These are phyloP conservation scores for Naganishia antarctica DNA, from an alignment of 768 basidiomycete genomes.

Conservation along the genomic window DNA sequence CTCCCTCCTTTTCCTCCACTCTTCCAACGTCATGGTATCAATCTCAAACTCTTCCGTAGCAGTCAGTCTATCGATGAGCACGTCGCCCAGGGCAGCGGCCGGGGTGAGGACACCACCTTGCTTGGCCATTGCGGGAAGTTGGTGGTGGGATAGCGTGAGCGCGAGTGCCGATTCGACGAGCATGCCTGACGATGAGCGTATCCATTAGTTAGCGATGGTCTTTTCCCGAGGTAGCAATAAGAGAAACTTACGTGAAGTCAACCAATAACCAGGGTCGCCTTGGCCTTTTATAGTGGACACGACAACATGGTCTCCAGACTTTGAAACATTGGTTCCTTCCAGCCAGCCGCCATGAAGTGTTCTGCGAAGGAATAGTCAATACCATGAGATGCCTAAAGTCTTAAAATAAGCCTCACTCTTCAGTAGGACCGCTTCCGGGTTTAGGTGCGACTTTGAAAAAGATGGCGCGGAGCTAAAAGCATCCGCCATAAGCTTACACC, in stretches of 20 bases:
- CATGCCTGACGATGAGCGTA: constrained; percentile 55
- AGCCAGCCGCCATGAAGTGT: constrained; percentile 60
- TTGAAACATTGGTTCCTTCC: constrained; percentile 66
- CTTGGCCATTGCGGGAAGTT: constrained; percentile 59
- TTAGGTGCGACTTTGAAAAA: constrained; percentile 27
- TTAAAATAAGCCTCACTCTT: constrained; percentile 54
- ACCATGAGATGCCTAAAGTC: background rate
- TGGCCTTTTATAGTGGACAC: constrained; percentile 61
- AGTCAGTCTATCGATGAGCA: constrained; percentile 52
- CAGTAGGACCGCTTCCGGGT: constrained; percentile 41
- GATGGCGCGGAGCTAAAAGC: constrained; percentile 6
- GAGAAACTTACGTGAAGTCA: constrained; percentile 38
- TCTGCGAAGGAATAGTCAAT: constrained; percentile 47
- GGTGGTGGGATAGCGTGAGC: constrained; percentile 57
- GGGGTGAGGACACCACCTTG: constrained; percentile 79
- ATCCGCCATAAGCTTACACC: constrained; percentile 46
- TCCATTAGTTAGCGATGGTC: too few relatives aligned
- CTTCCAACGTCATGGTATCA: constrained; percentile 30
- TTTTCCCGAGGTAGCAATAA: background rate
- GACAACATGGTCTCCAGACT: constrained; percentile 56
- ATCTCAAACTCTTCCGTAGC: constrained; percentile 51
- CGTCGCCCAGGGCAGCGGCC: constrained; percentile 72
- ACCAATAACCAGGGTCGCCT: constrained; percentile 61
- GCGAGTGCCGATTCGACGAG: constrained; percentile 73
- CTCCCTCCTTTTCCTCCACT: constrained; percentile 11